Percentiles rank a stretch among this genome's conserved stretches.
These are phyloP conservation scores for Terana coerulea DNA, from an alignment of 768 basidiomycete species.

Conservation along the genomic window DNA sequence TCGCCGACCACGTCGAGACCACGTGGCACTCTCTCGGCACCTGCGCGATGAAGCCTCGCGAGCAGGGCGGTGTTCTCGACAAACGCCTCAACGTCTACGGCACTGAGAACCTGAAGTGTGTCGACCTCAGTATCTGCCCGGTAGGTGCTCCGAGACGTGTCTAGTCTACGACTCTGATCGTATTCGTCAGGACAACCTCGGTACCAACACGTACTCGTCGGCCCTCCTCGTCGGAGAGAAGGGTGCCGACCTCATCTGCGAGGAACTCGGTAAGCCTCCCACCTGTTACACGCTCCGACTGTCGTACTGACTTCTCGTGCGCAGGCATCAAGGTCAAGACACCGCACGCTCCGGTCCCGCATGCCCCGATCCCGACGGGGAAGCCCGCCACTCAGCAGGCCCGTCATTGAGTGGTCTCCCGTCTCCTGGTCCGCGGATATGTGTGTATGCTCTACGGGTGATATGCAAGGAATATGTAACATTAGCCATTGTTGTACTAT, in stretches of 20 bases:
- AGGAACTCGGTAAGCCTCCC: constrained; percentile 62
- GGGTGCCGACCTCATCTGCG: constrained; percentile 55
- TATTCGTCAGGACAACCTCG: constrained; percentile 54
- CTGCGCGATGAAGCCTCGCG: constrained; percentile 61
- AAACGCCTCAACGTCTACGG: constrained; percentile 60
- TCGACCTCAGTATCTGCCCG: constrained; percentile 70
- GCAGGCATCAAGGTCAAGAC: constrained; percentile 56
- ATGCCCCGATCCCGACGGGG: constrained; percentile 43
- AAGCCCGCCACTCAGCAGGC: constrained; percentile 25
- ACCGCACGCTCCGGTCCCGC: constrained; percentile 67
- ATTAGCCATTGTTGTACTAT: too few relatives aligned
- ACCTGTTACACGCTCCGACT: not conserved
- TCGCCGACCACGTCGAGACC: constrained; percentile 68
- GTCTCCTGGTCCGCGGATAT: too few relatives aligned
- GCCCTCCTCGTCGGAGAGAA: constrained; percentile 70
- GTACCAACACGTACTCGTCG: constrained; percentile 71
- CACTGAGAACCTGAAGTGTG: constrained; percentile 62
- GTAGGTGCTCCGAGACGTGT: constrained; percentile 34
- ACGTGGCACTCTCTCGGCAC: constrained; percentile 70
- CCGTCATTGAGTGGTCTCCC: too few relatives aligned
- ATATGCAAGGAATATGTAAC: too few relatives aligned
- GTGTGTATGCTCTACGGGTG: too few relatives aligned
- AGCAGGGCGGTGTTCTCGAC: constrained; percentile 66
- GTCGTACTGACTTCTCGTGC: not conserved
- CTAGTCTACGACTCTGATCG: not conserved